Base-by-base conservation (phyloP, 805 yeast species). In the Lipomyces orientalis region DNA sequence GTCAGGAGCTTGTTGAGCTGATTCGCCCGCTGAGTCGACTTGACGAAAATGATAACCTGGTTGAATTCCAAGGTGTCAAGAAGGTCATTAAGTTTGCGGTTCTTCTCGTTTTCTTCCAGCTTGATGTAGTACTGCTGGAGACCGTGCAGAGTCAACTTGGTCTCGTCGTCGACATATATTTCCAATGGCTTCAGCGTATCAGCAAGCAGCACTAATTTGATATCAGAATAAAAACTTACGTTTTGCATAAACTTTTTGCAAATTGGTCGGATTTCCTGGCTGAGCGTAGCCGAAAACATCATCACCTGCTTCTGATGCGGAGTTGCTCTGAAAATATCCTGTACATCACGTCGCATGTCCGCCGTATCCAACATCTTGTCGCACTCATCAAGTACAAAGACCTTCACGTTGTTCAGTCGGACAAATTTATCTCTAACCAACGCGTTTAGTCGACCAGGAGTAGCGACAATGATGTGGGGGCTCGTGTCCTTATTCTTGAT, bases 221-320 rank as follows among this genome's bases (percentile, higher is more conserved):
- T 31, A 16, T 16, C 25, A 19, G 7, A 10, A 46, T 0, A 34
- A 7, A 14, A 10, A 37, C 66, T 52, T 58, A 65, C 69, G 76
- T 91, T 93, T 83, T 94, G 97, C 93, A 95, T 91, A 84, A 95
- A 94, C 83, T 94, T 93, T 85, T 93, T 94, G 85, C 98, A 94
- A 67, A 95, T 88, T 70, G 97, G 97, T 81, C 97, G 90, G 77
- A 94, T 92, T 78, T 94, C 98, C 78, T 87, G 91, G 59, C 97
- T 88, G 75, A 94, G 85, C 65, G 99, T 94, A 73, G 99, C 99
- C 69, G 97, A 90, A 81, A 94, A 94, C 97, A 94, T 94, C 98
- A 95, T 93, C 65, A 95, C 98, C 84, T 94, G 99, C 82, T 94
- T 94, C 80, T 94, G 97, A 82, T 91, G 97, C 73, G 99, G 99